Base-by-base conservation (phyloP, 163 green algal genomes). In the Trebouxia gelatinosa region DNA sequence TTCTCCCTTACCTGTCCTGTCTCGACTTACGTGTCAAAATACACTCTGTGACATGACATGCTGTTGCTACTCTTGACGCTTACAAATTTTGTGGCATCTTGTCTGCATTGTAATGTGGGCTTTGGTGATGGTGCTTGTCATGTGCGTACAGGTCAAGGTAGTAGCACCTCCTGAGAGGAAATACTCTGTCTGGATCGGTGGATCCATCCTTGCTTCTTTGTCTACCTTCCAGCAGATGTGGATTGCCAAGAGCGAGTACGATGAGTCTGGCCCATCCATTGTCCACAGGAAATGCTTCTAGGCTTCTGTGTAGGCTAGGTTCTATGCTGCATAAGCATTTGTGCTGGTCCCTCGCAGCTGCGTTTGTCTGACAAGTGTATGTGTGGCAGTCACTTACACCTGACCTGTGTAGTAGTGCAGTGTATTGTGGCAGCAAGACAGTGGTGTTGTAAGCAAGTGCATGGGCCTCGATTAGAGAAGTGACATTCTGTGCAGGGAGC, bases 141-240 rank as follows among this genome's bases (percentile, higher is more conserved):
- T n/a, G n/a, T n/a, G n/a, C n/a, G n/a, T 26, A 5, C 64, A 72
- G 64, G 65, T 85, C 68, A 80, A 85, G 74, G 84, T 92, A 13
- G 92, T 98, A 26, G 95, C 95, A 9, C 94, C 94, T 6, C 94
- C 95, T 23, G 95, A 98, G 90, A 90, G 95, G 75, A 98, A 97
- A 89, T 99, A 98, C 92, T 94, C 84, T 62, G 96, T 98, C 83
- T 99, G 96, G 96, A 99, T 99, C 74, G 96, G 95, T 80, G 96
- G 96, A 54, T 99, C 95, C 72, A 98, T 99, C 81, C 90, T 99
- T 31, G 94, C 96, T 28, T 97, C 90, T 35, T 90, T 99, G 32
- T 97, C 94, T 70, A 98, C 96, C 50, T 99, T 99, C 93, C 92
- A 98, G 85, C 87, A 94, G 76, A 97, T 97, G 94, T 98, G 94